Percentiles rank a stretch among this genome's conserved stretches.
phyloP scores from a whole-genome alignment of 495 filamentous ascomycete genomes.

The Hapsidospora chrysogenum region DNA sequence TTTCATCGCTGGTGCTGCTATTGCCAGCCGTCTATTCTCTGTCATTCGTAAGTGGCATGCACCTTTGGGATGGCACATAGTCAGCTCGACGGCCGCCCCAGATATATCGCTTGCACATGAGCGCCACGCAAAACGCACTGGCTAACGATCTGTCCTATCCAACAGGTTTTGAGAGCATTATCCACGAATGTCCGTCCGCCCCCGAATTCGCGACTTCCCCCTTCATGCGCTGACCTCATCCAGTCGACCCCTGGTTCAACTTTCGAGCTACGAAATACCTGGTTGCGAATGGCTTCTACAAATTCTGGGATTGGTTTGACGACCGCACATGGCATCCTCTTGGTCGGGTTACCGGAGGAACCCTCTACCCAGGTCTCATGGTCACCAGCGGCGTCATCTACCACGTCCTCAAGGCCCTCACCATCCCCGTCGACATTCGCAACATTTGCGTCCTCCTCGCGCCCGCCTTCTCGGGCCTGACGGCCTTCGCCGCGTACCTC shows the following conservation, averaged over 20 bases:
- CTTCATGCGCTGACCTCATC: no score
- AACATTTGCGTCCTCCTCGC: slow-evolving; percentile 97
- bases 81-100: slow-evolving; percentile 1
- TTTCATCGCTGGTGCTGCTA: slow-evolving; percentile 81
- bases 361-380: slow-evolving; percentile 97
- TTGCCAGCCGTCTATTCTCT: slow-evolving; percentile 91
- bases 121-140: not conserved
- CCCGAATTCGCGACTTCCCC: no score
- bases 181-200: slow-evolving; percentile 98
- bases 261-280: slow-evolving; percentile 98
- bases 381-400: slow-evolving; percentile 97
- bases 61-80: slow-evolving; percentile 2
- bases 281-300: slow-evolving; percentile 90
- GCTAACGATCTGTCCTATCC: slow-evolving; percentile 13
- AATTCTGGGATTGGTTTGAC: slow-evolving; percentile 99
- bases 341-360: slow-evolving; percentile 95
- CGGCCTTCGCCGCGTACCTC: slow-evolving; percentile 84
- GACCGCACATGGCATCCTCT: slow-evolving; percentile 99
- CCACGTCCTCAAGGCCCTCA: slow-evolving; percentile 78
- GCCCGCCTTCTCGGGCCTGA: slow-evolving; percentile 88
- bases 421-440: slow-evolving; percentile 93
- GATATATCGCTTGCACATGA: no score
- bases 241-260: slow-evolving; percentile 99
- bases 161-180: slow-evolving; percentile 96
- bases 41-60: slow-evolving; percentile 65